A percentile compares a stretch with the other conserved stretches of the same genome.
Evolutionary conservation across 139 green algal species (phyloP).

Genomic region (Chlorella sp.): DNA sequence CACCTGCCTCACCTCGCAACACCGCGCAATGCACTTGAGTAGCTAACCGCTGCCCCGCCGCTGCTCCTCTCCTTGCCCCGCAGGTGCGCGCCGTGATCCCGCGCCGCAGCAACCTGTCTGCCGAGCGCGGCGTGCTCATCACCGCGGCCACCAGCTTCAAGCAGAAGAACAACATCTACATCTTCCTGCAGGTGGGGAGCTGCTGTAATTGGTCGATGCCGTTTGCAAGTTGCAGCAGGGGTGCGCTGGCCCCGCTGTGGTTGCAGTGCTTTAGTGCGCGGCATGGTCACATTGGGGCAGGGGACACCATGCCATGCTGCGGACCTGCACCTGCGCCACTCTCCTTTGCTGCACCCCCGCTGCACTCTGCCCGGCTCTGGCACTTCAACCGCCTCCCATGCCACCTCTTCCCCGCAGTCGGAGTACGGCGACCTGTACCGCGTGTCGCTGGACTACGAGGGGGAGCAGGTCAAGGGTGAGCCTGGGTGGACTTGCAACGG

Average conservation of each 20-base stretch:
- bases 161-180: conserved; percentile 95
- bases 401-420: conserved; percentile 63
- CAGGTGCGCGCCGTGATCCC: conserved; percentile 94
- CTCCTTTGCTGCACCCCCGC: no score
- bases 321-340: no score
- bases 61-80: neutral
- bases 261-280: no score
- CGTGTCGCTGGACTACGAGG: conserved; percentile 84
- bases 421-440: conserved; percentile 99
- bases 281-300: no score
- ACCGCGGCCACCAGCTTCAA: conserved; percentile 83
- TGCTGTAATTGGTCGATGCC: neutral
- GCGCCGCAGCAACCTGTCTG: conserved; percentile 81
- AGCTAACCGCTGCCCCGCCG: no score
- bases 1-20: no score
- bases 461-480: conserved; percentile 71
- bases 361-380: no score
- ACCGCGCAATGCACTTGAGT: no score
- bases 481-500: neutral
- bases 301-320: no score
- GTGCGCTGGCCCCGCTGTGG: no score
- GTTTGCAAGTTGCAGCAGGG: neutral
- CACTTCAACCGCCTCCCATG: neutral
- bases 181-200: conserved; percentile 88
- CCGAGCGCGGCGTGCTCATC: conserved; percentile 92